Evolutionary conservation across 164 flowering plant species (phyloP), one percentile per base, ranked within the genome.

Genomic region (Aristolochia fimbriata): DNA sequence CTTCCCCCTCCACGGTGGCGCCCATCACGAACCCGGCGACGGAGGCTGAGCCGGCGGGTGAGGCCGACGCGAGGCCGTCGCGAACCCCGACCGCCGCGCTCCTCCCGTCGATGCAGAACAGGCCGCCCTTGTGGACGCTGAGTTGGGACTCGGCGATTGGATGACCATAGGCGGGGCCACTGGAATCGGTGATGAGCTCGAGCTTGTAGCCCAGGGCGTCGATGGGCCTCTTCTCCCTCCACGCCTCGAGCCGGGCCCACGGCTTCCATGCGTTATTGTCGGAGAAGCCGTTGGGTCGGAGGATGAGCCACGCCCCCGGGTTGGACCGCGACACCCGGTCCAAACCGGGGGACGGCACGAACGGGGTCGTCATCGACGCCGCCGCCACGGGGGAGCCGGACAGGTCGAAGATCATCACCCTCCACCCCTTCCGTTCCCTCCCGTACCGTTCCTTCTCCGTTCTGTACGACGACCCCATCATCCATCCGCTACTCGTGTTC

Each of bases 241-340:
- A 93, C 0, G 96, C 97, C 75, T 93, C 97, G 19, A 93, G 88
- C 2, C 92, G 81, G 0, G 94, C 98, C 98, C 98, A 93, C 1
- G 97, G 90, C 69, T 93, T 86, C 97, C 96, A 87, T 63, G 82
- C 80, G 58, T 84, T 76, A 22, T 27, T 27, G 3, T 73, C 73
- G 4, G 79, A 79, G 72, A 68, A 58, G 0, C 88, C 91, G 24
- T 84, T 51, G 0, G 98, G 91, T 0, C 85, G 79, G 59, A 93
- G 96, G 62, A 93, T 83, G 62, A 93, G 91, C 98, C 98, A 93
- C 0, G 94, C 92, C 0, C 98, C 98, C 0, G 98, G 94, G 75
- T 88, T 93, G 0, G 94, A 83, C 12, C 94, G 74, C 4, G 88
- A 81, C 24, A 93, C 98, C 0, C 94, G 84, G 55, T 86, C 87